These are phyloP conservation scores for Epichloe sylvatica DNA, from an alignment of 2,329 filamentous ascomycete genomes.

Conservation along the genomic window DNA sequence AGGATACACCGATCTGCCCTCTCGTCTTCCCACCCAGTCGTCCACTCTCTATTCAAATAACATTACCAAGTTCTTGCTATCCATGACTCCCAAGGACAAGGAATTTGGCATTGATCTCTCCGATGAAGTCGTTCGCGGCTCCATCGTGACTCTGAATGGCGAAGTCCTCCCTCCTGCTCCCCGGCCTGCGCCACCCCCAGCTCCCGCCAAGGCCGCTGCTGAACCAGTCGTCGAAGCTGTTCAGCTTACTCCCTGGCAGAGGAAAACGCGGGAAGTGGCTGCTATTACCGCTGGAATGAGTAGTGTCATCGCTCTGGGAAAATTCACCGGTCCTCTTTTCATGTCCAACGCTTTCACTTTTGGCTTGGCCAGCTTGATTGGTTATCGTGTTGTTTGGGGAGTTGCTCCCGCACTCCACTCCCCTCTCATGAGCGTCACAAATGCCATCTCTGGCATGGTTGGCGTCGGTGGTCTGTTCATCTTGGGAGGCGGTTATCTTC, in stretches of 20 bases:
- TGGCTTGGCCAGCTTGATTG: slow-evolving; percentile 68
- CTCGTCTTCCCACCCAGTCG: slow-evolving; percentile 73
- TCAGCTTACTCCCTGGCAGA: slow-evolving; percentile 69
- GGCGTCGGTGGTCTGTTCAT: slow-evolving; percentile 80
- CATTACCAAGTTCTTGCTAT: slow-evolving; percentile 76
- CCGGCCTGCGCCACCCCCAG: slow-evolving; percentile 47
- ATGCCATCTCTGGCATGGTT: slow-evolving; percentile 86
- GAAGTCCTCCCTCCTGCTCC: slow-evolving; percentile 63
- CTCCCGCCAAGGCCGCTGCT: slow-evolving; percentile 29
- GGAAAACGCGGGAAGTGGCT: slow-evolving; percentile 60
- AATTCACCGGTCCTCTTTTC: slow-evolving; percentile 67
- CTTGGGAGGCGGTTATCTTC: slow-evolving; percentile 67
- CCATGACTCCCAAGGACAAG: slow-evolving; percentile 64
- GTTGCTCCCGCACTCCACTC: slow-evolving; percentile 73
- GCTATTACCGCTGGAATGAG: slow-evolving; percentile 67
- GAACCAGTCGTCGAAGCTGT: slow-evolving; percentile 40
- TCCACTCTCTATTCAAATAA: slow-evolving; percentile 90
- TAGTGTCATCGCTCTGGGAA: slow-evolving; percentile 60
- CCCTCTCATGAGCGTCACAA: slow-evolving; percentile 84
- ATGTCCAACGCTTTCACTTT: slow-evolving; percentile 84
- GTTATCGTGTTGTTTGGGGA: slow-evolving; percentile 81
- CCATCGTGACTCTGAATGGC: slow-evolving; percentile 70
- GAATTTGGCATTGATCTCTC: slow-evolving; percentile 66
- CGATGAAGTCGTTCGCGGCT: slow-evolving; percentile 74
- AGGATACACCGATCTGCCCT: slow-evolving; percentile 79